A percentile compares a stretch with the other conserved stretches of the same genome.
Evolutionary conservation across 2,329 filamentous ascomycete species (phyloP).

Genomic region (Penicillium sp.): DNA sequence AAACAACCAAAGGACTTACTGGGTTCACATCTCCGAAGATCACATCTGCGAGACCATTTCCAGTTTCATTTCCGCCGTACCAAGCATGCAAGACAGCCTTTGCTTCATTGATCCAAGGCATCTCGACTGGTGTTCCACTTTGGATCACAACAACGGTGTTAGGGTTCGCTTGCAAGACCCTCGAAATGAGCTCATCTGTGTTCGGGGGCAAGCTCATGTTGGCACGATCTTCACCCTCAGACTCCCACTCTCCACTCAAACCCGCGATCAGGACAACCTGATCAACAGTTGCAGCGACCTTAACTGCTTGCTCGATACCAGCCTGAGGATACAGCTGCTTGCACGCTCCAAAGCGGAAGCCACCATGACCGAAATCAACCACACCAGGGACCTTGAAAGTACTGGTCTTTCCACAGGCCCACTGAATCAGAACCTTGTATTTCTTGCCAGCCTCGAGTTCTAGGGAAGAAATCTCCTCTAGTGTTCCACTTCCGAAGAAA

Average conservation of each 20-base stretch:
- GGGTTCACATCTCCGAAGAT: constrained; percentile 68
- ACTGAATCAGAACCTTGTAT: constrained; percentile 59
- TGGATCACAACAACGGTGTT: constrained; percentile 68
- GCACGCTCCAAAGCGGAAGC: constrained; percentile 59
- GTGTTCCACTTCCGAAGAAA: constrained; percentile 63
- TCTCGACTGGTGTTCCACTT: constrained; percentile 61
- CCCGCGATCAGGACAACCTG: constrained; percentile 74
- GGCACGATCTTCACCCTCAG: constrained; percentile 51
- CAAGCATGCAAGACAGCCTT: constrained; percentile 65
- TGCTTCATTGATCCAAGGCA: constrained; percentile 34
- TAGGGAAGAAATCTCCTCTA: constrained; percentile 60
- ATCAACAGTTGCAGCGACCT: constrained; percentile 54
- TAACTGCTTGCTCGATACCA: background rate
- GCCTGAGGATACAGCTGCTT: constrained; percentile 34
- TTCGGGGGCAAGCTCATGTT: constrained; percentile 49
- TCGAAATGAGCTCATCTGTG: constrained; percentile 54
- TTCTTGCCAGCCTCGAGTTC: constrained; percentile 56
- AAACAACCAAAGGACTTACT: background rate
- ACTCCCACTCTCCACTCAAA: constrained; percentile 29
- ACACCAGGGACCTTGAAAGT: constrained; percentile 49
- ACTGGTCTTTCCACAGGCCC: constrained; percentile 56
- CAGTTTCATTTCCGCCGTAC: constrained; percentile 75
- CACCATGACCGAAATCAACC: constrained; percentile 56
- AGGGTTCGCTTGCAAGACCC: constrained; percentile 60
- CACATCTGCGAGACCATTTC: constrained; percentile 69